Evolutionary conservation across 805 yeast species (phyloP), one percentile per base, ranked within the genome.

Genomic region (Wickerhamiella siamensis): DNA sequence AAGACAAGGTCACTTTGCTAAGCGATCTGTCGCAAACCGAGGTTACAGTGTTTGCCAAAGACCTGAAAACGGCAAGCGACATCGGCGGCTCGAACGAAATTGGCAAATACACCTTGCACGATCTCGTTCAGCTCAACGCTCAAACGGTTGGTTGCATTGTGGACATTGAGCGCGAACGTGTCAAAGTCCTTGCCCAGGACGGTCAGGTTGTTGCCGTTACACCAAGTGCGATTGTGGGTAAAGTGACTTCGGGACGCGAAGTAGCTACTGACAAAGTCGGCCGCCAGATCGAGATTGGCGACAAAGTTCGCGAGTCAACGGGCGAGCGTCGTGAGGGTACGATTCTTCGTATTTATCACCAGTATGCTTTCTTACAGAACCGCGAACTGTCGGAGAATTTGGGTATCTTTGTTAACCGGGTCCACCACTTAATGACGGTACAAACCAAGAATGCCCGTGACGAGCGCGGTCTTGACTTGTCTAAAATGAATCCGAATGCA

Each of bases 251-350:
- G 34, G 75, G 80, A 51, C 80, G 83, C 42, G 79, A 81, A 47
- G 77, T 83, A 43, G 83, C 95, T 3, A 80, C 95, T 0, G 98
- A 91, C 59, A 70, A 73, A 45, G 71, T 72, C 45, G 98, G 98
- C 37, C 71, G 77, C 39, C 88, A 91, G 49, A 75, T 91, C 42
- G 76, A 79, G 43, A 77, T 83, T 31, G 96, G 96, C 39, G 98
- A 91, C 57, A 78, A 91, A 2, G 94, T 91, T n/a, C 78, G 77
- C 52, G 98, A 91, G 57, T 61, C 69, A 21, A 68, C 71, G 14
- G 93, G 93, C 38, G 94, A 86, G 52, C 77, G 82, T 51, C 74
- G 94, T 58, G 87, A 82, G 56, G 98, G 98, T 51, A 75, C 72
- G 31, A 81, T 91, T 46, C 60, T 91, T 44, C 96, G 88, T 58